Conservation (phyloP, 192 early-diverging fungal genomes). For the Entophlyctis luteolus region DNA sequence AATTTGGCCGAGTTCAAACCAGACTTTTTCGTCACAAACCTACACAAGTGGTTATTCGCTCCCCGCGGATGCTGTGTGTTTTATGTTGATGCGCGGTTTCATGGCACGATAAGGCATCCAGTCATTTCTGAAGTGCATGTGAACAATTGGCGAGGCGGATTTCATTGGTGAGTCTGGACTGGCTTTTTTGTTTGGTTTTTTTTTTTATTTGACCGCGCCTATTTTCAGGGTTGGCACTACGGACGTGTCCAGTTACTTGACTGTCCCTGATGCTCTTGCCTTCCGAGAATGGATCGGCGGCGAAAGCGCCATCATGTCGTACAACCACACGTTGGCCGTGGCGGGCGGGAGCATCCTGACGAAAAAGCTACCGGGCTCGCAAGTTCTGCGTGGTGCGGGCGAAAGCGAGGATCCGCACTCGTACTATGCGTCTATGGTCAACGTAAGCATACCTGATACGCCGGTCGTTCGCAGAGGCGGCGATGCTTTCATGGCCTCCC, state of each 20-base stretch:
- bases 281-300: conserved; percentile 57
- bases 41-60: conserved; percentile 67
- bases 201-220: not conserved
- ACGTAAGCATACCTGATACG: conserved; percentile 49
- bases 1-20: conserved; percentile 1
- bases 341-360: conserved; percentile 54
- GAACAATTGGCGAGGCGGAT: conserved; percentile 8
- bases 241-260: conserved; percentile 29
- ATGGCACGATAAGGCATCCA: conserved; percentile 27
- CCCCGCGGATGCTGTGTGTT: conserved; percentile 52
- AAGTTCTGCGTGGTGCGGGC: conserved; percentile 33
- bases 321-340: conserved; percentile 51
- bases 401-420: conserved; percentile 9
- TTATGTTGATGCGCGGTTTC: conserved; percentile 50
- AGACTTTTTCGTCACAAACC: conserved; percentile 58
- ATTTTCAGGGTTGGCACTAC: conserved; percentile 19
- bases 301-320: conserved; percentile 54
- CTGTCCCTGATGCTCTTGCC: conserved; percentile 38
- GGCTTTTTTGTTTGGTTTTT: not conserved
- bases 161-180: conserved; percentile 2
- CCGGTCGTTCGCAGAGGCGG: conserved; percentile 11
- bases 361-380: conserved; percentile 55
- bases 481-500: conserved; percentile 1
- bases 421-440: conserved; percentile 55
- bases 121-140: not conserved